Percentiles rank a stretch among this genome's conserved stretches.
Evolutionary conservation across 2,329 filamentous ascomycete species (phyloP).

Genomic region (Aspergillus pseudonomiae): DNA sequence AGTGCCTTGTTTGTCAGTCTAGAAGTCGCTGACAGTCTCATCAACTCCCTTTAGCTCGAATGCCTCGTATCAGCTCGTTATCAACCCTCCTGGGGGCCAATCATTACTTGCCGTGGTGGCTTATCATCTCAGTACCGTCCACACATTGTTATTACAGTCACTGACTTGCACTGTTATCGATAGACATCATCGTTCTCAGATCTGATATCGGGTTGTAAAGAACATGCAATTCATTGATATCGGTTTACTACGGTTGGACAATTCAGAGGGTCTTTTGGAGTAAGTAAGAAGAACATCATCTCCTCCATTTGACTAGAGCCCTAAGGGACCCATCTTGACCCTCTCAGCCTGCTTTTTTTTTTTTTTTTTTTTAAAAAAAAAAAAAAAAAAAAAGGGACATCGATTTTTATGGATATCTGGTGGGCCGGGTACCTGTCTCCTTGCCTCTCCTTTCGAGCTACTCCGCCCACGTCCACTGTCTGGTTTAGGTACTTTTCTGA

Average conservation of each 20-base stretch:
- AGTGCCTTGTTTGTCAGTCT: background rate
- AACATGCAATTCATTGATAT: background rate
- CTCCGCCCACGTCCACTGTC: background rate
- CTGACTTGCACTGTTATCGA: background rate
- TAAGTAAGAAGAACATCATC: background rate
- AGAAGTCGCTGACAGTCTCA: background rate
- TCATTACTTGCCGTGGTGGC: constrained; percentile 17
- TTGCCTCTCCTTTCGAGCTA: background rate
- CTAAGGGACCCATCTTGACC: background rate
- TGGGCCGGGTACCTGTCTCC: background rate
- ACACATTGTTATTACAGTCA: constrained; percentile 16
- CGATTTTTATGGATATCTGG: background rate
- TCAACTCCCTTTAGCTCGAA: background rate
- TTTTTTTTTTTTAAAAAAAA: no score
- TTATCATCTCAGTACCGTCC: constrained; percentile 18
- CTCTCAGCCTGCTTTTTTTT: background rate
- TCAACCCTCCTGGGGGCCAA: constrained; percentile 22
- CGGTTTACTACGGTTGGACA: background rate
- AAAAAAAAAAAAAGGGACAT: no score
- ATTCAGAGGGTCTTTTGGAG: background rate
- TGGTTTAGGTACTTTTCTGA: no score
- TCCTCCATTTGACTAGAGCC: background rate
- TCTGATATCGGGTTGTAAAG: background rate
- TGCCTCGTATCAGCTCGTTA: constrained; percentile 10
- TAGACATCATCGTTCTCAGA: background rate